phyloP scores from a whole-genome alignment of 2,329 filamentous ascomycete genomes.

The Macrophomina phaseolina region DNA sequence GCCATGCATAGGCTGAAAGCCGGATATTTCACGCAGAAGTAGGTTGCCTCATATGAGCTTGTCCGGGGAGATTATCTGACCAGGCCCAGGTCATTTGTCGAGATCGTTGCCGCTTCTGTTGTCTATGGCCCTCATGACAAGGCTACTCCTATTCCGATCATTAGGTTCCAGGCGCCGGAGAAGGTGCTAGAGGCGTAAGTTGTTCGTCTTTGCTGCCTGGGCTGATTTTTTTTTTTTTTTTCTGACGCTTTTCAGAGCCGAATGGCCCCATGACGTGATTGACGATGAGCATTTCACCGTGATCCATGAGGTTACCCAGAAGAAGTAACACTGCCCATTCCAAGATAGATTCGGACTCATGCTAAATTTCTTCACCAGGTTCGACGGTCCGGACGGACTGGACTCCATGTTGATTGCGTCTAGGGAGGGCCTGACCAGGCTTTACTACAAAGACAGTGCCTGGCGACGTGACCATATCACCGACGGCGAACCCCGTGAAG shows the following conservation, averaged over 20 bases:
- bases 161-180: conserved; percentile 16
- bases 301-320: conserved; percentile 18
- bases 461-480: conserved; percentile 7
- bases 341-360: background rate
- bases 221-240: background rate
- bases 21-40: conserved; percentile 22
- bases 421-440: conserved; percentile 5
- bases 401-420: conserved; percentile 21
- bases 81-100: conserved; percentile 3
- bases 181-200: conserved; percentile 18
- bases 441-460: conserved; percentile 3
- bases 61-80: background rate
- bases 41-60: background rate
- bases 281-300: conserved; percentile 20
- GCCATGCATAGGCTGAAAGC: conserved; percentile 25
- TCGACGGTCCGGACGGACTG: conserved; percentile 13
- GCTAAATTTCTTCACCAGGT: background rate
- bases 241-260: background rate
- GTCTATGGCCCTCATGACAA: conserved; percentile 20
- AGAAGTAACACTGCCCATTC: background rate
- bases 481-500: background rate
- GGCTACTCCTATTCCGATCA: conserved; percentile 16
- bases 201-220: background rate
- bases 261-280: conserved; percentile 18
- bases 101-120: conserved; percentile 17